Conservation (phyloP, 257 asterid genomes). For the Salvia rosmarinus region DNA sequence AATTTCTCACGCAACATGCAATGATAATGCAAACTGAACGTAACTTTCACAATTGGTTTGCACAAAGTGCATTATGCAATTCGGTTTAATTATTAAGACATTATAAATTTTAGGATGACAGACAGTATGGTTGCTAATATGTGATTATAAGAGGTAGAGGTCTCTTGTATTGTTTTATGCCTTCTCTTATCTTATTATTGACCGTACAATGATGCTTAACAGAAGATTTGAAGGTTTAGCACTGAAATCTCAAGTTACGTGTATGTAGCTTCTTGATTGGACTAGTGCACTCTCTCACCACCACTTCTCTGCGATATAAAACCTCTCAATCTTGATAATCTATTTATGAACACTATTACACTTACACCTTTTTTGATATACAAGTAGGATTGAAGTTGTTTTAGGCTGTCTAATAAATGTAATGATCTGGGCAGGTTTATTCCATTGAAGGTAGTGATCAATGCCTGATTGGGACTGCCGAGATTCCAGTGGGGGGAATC, state of each 20-base stretch:
- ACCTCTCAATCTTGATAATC: not conserved
- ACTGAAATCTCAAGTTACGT: not conserved
- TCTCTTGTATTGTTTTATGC: not conserved
- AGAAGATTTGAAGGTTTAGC: not conserved
- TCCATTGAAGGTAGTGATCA: slow-evolving; percentile 91
- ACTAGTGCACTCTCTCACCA: not conserved
- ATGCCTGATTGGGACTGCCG: slow-evolving; percentile 98
- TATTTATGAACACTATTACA: not conserved
- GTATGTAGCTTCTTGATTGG: not conserved
- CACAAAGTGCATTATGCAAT: not conserved
- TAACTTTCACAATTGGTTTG: not conserved
- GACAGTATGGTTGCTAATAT: not conserved
- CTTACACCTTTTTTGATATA: slow-evolving; percentile 9
- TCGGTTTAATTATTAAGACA: not conserved
- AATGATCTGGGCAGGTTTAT: slow-evolving; percentile 68
- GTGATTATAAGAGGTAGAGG: not conserved
- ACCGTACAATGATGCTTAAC: not conserved
- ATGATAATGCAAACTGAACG: not conserved
- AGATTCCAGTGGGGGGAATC: slow-evolving; percentile 95
- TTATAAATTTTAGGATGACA: not conserved
- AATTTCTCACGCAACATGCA: slow-evolving; percentile 4
- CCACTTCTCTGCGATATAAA: not conserved
- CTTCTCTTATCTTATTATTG: not conserved
- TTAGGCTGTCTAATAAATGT: slow-evolving; percentile 29
- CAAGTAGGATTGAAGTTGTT: slow-evolving; percentile 11